These are phyloP conservation scores for Trichoderma erinaceum DNA, from an alignment of 495 filamentous ascomycete species.

Conservation along the genomic window DNA sequence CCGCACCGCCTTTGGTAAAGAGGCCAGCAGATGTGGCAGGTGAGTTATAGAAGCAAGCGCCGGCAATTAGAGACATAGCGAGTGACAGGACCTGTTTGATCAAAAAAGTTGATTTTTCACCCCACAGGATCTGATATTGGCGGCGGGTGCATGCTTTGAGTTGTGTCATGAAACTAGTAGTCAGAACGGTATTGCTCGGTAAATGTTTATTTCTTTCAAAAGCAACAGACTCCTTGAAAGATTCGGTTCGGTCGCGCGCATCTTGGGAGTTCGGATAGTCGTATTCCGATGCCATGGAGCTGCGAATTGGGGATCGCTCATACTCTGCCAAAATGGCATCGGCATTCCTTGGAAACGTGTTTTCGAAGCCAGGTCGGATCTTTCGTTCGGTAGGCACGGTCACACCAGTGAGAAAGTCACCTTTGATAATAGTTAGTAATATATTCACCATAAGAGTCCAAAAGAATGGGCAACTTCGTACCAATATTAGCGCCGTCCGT, in stretches of 20 bases:
- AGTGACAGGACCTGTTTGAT: constrained; percentile 57
- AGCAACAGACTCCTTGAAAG: constrained; percentile 43
- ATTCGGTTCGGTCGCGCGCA: constrained; percentile 38
- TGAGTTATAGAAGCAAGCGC: constrained; percentile 67
- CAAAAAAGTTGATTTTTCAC: constrained; percentile 52
- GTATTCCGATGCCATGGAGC: constrained; percentile 41
- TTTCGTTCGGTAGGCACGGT: constrained; percentile 60
- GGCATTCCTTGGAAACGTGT: constrained; percentile 41
- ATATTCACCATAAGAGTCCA: not conserved
- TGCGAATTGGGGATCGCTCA: constrained; percentile 33
- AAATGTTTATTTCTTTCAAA: constrained; percentile 40
- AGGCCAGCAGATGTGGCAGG: constrained; percentile 50
- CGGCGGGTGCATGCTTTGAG: constrained; percentile 49
- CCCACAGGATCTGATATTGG: constrained; percentile 54
- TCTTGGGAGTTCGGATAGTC: constrained; percentile 40
- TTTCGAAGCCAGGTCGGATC: constrained; percentile 54
- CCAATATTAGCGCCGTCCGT: constrained; percentile 26
- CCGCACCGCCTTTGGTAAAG: constrained; percentile 50
- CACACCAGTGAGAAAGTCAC: constrained; percentile 69
- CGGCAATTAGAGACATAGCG: constrained; percentile 64
- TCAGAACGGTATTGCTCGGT: constrained; percentile 46
- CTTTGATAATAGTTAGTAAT: constrained; percentile 35
- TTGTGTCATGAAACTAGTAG: constrained; percentile 51
- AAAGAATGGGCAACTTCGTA: not conserved
- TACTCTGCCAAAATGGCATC: constrained; percentile 36